Evolutionary conservation across 805 yeast genomes (phyloP), one percentile per base, ranked within the genome.

Genomic region (Nakazawaea molendinolei): DNA sequence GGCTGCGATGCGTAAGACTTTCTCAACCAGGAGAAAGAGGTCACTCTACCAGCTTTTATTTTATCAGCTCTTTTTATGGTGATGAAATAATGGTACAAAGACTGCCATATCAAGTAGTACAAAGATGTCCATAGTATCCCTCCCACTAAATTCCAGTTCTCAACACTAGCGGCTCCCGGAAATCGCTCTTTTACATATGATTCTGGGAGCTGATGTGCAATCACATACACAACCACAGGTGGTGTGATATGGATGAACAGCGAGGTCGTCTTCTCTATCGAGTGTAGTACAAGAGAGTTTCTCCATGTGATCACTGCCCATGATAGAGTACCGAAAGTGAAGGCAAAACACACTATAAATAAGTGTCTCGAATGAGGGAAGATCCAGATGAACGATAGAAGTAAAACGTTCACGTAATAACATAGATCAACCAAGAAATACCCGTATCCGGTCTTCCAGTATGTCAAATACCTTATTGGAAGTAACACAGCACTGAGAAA

Each of bases 301-400:
- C 95, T 69, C 98, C 97, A 90, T 0, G 96, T 85, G 29, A 90
- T 78, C 16, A 90, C 95, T 0, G 97, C 97, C 71, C 86, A 89
- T 5, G 95, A 74, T 38, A 90, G 60, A 0, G 97, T 86, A 1
- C 97, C 98, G 61, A 82, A 78, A 1, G 92, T 71, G 42, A 90
- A 75, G 8, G 95, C 82, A 58, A 85, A 89, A 45, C 94, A 86
- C 3, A 90, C 72, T 12, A 85, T 75, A 59, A 82, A 90, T 17
- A 90, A 63, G 46, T 78, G 71, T 26, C 68, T 66, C 2, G 95
- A 84, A 23, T 66, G 50, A 0, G 98, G 97, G 43, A 79, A 76
- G 5, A 76, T 64, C 97, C 97, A 90, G 22, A 90, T 69, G 51
- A 74, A 90, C 1, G 76, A 44, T 46, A 89, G 49, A 33, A 84